Conservation (phyloP, 148 eudicot species). For the Heliosperma pusillum region DNA sequence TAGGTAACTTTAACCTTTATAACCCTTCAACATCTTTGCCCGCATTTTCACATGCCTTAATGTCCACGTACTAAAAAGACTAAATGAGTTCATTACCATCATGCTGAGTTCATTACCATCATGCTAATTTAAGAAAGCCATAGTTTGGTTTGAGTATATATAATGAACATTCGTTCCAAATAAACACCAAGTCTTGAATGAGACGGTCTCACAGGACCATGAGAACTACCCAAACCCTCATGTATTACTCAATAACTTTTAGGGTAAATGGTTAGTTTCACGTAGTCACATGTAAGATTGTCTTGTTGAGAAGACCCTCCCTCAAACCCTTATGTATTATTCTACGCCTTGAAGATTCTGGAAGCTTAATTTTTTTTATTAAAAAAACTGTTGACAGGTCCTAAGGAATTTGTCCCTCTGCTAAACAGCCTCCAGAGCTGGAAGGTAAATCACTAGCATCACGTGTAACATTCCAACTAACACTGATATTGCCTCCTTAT, state of each 20-base stretch:
- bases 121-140: too few species aligned
- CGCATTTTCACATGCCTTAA: too few species aligned
- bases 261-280: not conserved
- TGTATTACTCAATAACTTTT: not conserved
- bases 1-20: not conserved
- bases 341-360: too few species aligned
- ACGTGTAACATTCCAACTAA: not conserved
- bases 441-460: conserved; percentile 13
- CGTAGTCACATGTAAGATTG: not conserved
- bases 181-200: not conserved
- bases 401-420: conserved; percentile 21
- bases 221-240: not conserved
- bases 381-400: conserved; percentile 3
- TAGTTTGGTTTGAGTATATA: too few species aligned
- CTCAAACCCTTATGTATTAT: not conserved
- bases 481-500: not conserved
- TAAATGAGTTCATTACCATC: too few species aligned
- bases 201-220: not conserved
- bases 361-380: not conserved
- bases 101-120: too few species aligned
- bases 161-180: not conserved
- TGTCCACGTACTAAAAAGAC: too few species aligned
- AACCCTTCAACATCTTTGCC: not conserved
- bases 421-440: conserved; percentile 22
- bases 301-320: not conserved